Evolutionary conservation across 371 early-diverging fungal species (phyloP).

Genomic region (Mortierella sp.): DNA sequence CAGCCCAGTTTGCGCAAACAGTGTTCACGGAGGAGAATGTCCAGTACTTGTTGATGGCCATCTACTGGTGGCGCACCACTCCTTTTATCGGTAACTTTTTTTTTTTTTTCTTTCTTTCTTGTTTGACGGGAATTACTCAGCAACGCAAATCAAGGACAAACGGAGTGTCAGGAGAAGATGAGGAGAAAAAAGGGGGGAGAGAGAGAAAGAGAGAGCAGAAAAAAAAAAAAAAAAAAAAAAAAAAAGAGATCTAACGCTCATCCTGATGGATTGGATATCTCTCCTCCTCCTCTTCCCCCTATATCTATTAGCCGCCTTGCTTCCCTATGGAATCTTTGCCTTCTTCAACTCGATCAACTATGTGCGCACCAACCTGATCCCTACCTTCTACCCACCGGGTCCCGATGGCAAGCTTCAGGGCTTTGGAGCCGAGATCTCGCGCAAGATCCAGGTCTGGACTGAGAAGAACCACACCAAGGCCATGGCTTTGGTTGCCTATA

Average conservation of each 20-base stretch:
- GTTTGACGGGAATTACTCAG: neutral
- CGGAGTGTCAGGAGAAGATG: neutral
- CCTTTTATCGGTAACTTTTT: slow-evolving; percentile 75
- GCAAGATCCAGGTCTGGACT: slow-evolving; percentile 70
- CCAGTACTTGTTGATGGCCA: slow-evolving; percentile 84
- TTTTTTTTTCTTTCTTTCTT: neutral
- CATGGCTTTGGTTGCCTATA: slow-evolving; percentile 79
- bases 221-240: neutral
- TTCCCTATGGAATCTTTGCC: slow-evolving; percentile 89
- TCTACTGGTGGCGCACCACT: slow-evolving; percentile 78
- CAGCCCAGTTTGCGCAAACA: slow-evolving; percentile 62
- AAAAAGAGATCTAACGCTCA: neutral
- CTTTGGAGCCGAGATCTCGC: slow-evolving; percentile 58
- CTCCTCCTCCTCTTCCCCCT: neutral
- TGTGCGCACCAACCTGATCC: slow-evolving; percentile 78
- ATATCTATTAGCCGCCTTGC: slow-evolving; percentile 70
- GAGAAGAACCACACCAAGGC: slow-evolving; percentile 77
- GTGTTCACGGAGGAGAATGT: slow-evolving; percentile 88
- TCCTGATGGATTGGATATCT: neutral
- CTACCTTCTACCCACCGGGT: slow-evolving; percentile 69
- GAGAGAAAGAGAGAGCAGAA: neutral
- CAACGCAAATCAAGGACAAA: too few species aligned
- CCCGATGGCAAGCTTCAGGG: slow-evolving; percentile 37
- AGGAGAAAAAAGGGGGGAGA: too few species aligned
- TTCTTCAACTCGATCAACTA: slow-evolving; percentile 86